phyloP scores from a whole-genome alignment of 495 filamentous ascomycete genomes.

The Astrothelium subdiscretum region DNA sequence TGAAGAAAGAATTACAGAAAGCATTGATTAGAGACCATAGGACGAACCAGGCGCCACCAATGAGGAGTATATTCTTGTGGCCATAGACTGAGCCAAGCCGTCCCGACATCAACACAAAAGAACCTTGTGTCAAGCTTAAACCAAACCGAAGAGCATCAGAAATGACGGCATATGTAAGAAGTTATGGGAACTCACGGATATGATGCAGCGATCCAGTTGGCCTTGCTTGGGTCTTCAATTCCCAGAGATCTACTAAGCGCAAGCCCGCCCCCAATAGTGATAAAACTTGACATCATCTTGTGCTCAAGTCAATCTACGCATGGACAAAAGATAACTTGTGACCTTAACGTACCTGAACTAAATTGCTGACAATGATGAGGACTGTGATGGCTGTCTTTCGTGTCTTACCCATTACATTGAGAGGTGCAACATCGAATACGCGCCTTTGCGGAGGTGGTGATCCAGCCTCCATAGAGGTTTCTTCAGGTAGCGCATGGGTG shows the following conservation, averaged over 20 bases:
- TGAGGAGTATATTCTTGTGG: slow-evolving; percentile 34
- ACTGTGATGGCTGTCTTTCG: neutral
- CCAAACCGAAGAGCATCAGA: neutral
- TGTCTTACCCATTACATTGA: neutral
- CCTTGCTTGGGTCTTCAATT: neutral
- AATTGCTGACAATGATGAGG: neutral
- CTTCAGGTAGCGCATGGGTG: neutral
- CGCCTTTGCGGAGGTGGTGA: neutral
- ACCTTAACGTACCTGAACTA: neutral
- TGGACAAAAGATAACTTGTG: neutral
- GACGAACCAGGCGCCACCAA: slow-evolving; percentile 28
- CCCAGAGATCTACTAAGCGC: neutral
- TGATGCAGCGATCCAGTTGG: neutral
- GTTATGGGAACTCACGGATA: neutral
- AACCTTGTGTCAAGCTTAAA: slow-evolving; percentile 35
- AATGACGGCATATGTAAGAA: neutral
- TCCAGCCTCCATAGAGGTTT: neutral
- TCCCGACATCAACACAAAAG: slow-evolving; percentile 39
- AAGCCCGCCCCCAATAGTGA: neutral
- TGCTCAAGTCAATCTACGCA: neutral
- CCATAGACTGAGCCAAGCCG: slow-evolving; percentile 40
- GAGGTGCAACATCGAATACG: neutral
- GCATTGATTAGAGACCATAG: slow-evolving; percentile 30
- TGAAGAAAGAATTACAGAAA: slow-evolving; percentile 34
- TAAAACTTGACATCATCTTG: neutral